Base-by-base conservation (phyloP, 1,284 basidiomycete genomes). In the Melampsora larici-populina region DNA sequence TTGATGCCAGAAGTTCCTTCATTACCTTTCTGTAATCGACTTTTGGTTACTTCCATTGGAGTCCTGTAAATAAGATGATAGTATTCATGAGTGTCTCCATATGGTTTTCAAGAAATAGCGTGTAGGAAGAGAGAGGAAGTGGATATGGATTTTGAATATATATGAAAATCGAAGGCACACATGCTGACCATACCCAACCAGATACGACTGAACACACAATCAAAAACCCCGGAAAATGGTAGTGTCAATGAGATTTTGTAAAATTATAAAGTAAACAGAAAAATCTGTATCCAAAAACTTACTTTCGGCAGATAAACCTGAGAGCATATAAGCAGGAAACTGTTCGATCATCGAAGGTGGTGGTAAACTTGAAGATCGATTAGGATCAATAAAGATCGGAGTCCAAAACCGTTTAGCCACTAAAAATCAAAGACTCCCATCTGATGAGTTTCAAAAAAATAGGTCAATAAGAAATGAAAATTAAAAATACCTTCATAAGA, bases 141-240 rank as follows among this genome's bases (percentile, higher is more conserved):
- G 40, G 40, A 43, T 4, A 43, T 13, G 40, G 11, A 1, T 7
- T 7, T 7, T 43, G 40, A 36, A 36, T 9, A 43, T 13, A 4
- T 36, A 13, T 43, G 40, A 43, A 43, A 43, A 58, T 58, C 7
- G 18, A 58, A 24, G 55, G 55, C 55, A 58, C 55, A 58, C 55
- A 58, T 58, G 55, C 55, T 58, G 55, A 58, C 55, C 55, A 58
- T 58, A 58, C 55, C 55, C 55, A 58, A 29, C 55, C 55, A 29
- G 55, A 58, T 58, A 58, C 55, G 26, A 58, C 55, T 58, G 13
- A 29, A 4, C 55, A 24, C 55, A n/a, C 7, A 29, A 58, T 15
- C 9, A 58, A 58, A 15, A 29, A 55, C 17, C 11, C 48, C n/a
- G 48, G 21, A 21, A 49, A 49, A 11, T 21, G 21, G 48, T 49